phyloP scores from a whole-genome alignment of 768 basidiomycete species.

The Auriculariales sp. region DNA sequence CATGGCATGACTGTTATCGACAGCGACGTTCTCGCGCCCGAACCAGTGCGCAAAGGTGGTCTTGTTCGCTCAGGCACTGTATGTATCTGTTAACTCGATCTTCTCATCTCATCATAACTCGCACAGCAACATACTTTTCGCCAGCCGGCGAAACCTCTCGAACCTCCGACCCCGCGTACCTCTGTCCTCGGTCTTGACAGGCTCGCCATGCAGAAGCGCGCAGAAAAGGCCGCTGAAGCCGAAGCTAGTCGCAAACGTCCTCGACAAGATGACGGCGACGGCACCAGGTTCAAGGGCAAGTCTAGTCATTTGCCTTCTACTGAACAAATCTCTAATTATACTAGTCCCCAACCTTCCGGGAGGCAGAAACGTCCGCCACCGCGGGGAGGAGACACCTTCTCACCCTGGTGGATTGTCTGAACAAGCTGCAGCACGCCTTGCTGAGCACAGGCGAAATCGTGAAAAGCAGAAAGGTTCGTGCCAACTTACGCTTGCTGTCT shows the following conservation, averaged over 20 bases:
- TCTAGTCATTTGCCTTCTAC: neutral
- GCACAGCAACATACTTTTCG: slow-evolving; percentile 67
- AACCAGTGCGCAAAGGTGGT: slow-evolving; percentile 63
- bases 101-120: neutral
- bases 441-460: slow-evolving; percentile 57
- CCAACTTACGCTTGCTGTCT: neutral
- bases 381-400: slow-evolving; percentile 85
- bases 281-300: slow-evolving; percentile 76
- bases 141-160: slow-evolving; percentile 53
- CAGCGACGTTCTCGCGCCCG: slow-evolving; percentile 74
- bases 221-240: slow-evolving; percentile 26
- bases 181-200: slow-evolving; percentile 81
- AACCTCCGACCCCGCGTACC: slow-evolving; percentile 61
- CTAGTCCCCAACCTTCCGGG: slow-evolving; percentile 69
- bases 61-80: slow-evolving; percentile 55
- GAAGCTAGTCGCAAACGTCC: too few species aligned
- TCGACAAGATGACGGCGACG: slow-evolving; percentile 26
- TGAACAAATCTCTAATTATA: neutral
- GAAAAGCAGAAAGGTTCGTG: slow-evolving; percentile 53
- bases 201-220: slow-evolving; percentile 79
- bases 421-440: slow-evolving; percentile 49
- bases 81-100: slow-evolving; percentile 11
- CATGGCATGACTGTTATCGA: slow-evolving; percentile 67
- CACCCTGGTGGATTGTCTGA: slow-evolving; percentile 84
- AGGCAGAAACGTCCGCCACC: slow-evolving; percentile 48